phyloP scores from a whole-genome alignment of 768 basidiomycete genomes.

The Psilocybe cubensis region DNA sequence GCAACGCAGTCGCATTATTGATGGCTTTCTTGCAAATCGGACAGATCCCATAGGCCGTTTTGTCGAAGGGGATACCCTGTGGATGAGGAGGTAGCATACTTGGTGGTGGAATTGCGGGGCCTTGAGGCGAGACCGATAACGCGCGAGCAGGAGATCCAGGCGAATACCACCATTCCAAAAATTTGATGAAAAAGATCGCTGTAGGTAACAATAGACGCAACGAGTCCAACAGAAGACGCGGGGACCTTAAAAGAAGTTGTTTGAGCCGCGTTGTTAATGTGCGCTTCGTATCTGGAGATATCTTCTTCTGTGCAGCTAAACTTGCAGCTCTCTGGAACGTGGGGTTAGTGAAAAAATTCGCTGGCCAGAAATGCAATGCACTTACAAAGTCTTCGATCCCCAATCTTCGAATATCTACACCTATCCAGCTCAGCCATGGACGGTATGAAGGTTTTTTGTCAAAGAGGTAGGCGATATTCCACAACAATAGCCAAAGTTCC shows the following conservation, averaged over 20 bases:
- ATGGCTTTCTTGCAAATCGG: constrained; percentile 76
- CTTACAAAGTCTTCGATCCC: constrained; percentile 80
- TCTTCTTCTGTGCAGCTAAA: constrained; percentile 32
- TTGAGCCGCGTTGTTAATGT: constrained; percentile 48
- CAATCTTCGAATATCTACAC: constrained; percentile 81
- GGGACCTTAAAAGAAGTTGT: constrained; percentile 53
- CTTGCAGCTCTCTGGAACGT: constrained; percentile 44
- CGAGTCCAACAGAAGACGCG: constrained; percentile 73
- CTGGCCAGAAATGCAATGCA: constrained; percentile 11
- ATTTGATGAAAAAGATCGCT: constrained; percentile 94
- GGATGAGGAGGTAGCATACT: constrained; percentile 76
- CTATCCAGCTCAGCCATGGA: constrained; percentile 89
- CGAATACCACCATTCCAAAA: constrained; percentile 99
- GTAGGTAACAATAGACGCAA: constrained; percentile 80
- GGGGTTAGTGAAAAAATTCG: not conserved
- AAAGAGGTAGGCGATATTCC: constrained; percentile 91
- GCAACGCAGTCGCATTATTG: constrained; percentile 87
- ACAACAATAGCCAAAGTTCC: constrained; percentile 82
- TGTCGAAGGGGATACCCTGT: constrained; percentile 66
- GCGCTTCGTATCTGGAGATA: constrained; percentile 29
- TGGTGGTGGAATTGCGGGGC: constrained; percentile 78
- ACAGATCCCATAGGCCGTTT: constrained; percentile 76
- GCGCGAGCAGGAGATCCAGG: constrained; percentile 85
- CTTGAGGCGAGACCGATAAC: constrained; percentile 63
- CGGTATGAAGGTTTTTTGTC: constrained; percentile 85